Evolutionary conservation across 495 filamentous ascomycete species (phyloP), one percentile per base, ranked within the genome.

Genomic region (Aspergillus baeticus): DNA sequence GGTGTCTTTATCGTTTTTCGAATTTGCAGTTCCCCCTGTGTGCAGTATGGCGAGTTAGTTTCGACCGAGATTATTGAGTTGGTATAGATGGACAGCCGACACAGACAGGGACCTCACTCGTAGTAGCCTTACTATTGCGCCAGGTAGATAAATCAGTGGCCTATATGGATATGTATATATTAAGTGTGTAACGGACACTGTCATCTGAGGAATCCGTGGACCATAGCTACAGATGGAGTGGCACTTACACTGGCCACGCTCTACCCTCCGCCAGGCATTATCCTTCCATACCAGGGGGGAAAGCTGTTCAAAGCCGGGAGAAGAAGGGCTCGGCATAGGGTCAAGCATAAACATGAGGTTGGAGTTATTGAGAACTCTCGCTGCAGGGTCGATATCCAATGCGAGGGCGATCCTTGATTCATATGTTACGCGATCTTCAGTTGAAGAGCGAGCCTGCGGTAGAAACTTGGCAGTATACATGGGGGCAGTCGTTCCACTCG

Each of bases 341-440:
- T 65, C 56, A 15, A 58, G 37, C 42, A 57, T 22, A n/a, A 57
- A 39, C 46, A 55, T 58, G 20, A 52, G 43, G 10, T 61, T 58
- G 51, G 60, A 71, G 20, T 63, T 77, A 50, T 73, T 75, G 39
- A 92, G 75, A 7, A 89, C 73, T 61, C 82, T 80, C 50, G 73
- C 72, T 29, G 80, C 73, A 49, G 81, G 84, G 64, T 98, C 88
- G 54, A 98, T 77, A n/a, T 89, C 86, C 15, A 96, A 78, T 5
- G 94, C 94, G 34, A 88, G 71, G 8, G 95, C 94, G 35, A 98
- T 63, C 15, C 94, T 84, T 34, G 81, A 81, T 61, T 91, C 85
- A 62, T 95, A 87, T 43, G 80, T 84, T 44, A 87, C 84, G 26
- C 74, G 62, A 41, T 91, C 82, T 21, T 86, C 81, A 34, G 81